These are phyloP conservation scores for Calonectria multiphialidica DNA, from an alignment of 2,329 filamentous ascomycete genomes.

Conservation along the genomic window DNA sequence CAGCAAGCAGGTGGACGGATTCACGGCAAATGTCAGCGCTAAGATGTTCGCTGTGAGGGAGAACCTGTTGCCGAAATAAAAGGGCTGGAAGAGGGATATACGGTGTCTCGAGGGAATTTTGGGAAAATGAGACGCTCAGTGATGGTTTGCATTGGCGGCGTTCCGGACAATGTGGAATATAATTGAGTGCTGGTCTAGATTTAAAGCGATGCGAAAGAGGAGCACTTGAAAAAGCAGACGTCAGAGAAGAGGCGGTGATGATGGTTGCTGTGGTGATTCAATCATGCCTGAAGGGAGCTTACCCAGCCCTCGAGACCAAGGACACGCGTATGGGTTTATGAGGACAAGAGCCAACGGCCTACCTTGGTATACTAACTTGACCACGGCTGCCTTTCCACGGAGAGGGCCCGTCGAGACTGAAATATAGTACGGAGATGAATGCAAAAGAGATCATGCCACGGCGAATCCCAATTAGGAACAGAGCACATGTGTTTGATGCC, in stretches of 20 bases:
- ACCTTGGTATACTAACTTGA: conserved; percentile 17
- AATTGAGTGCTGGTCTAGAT: conserved; percentile 52
- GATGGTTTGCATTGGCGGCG: conserved; percentile 56
- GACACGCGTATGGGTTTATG: conserved; percentile 6
- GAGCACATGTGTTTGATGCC: neutral
- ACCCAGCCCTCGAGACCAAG: conserved; percentile 19
- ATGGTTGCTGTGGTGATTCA: conserved; percentile 15
- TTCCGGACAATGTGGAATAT: conserved; percentile 55
- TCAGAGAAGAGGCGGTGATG: conserved; percentile 34
- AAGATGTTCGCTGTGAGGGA: conserved; percentile 98
- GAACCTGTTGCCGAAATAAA: conserved; percentile 70
- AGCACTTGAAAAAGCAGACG: conserved; percentile 44
- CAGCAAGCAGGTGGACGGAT: conserved; percentile 95
- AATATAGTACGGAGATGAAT: conserved; percentile 19
- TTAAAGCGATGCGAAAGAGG: conserved; percentile 48
- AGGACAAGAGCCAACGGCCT: neutral
- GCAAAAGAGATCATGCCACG: conserved; percentile 12
- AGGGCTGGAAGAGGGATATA: conserved; percentile 30
- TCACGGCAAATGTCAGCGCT: conserved; percentile 88
- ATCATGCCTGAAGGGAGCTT: conserved; percentile 19
- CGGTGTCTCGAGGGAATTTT: conserved; percentile 42
- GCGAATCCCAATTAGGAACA: neutral
- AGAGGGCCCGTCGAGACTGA: conserved; percentile 1
- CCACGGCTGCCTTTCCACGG: neutral
- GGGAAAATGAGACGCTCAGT: conserved; percentile 47